These are phyloP conservation scores for Conticribra guillardii DNA, from an alignment of 108 stramenopile genomes.

Conservation along the genomic window DNA sequence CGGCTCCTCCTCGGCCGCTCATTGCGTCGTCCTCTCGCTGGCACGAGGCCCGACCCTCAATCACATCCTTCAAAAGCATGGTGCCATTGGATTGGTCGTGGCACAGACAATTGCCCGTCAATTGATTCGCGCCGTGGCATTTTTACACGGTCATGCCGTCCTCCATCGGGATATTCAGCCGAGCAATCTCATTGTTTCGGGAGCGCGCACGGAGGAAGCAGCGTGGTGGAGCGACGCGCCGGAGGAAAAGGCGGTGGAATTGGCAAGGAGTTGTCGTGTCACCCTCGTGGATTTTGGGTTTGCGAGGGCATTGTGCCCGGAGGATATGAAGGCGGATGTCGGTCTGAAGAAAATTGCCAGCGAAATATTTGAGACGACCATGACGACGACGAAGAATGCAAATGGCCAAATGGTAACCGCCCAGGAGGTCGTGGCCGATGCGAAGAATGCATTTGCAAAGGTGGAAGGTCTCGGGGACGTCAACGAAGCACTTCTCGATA, in stretches of 20 bases:
- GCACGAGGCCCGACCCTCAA: constrained; percentile 73
- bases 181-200: constrained; percentile 59
- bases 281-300: constrained; percentile 90
- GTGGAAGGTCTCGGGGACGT: too few relatives aligned
- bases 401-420: too few relatives aligned
- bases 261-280: constrained; percentile 59
- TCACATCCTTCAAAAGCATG: constrained; percentile 69
- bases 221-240: constrained; percentile 76
- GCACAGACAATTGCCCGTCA: constrained; percentile 71
- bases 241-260: constrained; percentile 48
- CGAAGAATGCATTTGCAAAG: too few relatives aligned
- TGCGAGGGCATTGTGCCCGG: constrained; percentile 67
- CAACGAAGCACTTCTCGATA: background rate
- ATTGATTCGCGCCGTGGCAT: constrained; percentile 75
- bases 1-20: constrained; percentile 36
- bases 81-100: constrained; percentile 76
- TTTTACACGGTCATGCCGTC: constrained; percentile 83
- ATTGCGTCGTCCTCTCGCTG: constrained; percentile 29
- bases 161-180: constrained; percentile 92
- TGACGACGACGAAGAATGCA: too few relatives aligned
- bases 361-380: constrained; percentile 6
- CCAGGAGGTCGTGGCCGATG: too few relatives aligned
- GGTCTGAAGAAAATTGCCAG: constrained; percentile 17
- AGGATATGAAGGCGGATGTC: constrained; percentile 43
- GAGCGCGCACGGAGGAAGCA: constrained; percentile 28